Evolutionary conservation across 1,284 basidiomycete genomes (phyloP).

Genomic region (Rhizoctonia solani): DNA sequence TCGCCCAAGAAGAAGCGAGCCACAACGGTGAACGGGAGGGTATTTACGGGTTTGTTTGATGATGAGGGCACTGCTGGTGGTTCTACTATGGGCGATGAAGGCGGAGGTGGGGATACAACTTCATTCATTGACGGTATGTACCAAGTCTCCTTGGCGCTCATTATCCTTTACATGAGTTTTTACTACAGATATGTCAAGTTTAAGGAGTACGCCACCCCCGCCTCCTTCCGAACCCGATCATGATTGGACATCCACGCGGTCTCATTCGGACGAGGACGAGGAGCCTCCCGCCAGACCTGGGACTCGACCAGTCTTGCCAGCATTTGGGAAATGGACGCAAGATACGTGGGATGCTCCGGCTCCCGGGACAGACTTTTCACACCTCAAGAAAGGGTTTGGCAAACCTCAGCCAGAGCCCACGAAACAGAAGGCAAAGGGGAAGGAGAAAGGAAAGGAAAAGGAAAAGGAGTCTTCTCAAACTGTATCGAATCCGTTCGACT

Average conservation of each 20-base stretch:
- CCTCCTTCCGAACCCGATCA: conserved; percentile 9
- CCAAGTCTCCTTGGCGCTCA: too few relatives aligned
- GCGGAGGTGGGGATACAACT: too few relatives aligned
- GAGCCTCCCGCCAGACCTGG: not conserved
- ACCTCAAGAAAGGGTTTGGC: conserved; percentile 4
- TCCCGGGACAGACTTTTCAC: conserved; percentile 17
- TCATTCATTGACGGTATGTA: too few relatives aligned
- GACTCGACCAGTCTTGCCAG: conserved; percentile 1
- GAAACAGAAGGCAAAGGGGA: not conserved
- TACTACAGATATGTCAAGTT: not conserved
- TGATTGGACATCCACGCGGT: not conserved
- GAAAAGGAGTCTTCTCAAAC: not conserved
- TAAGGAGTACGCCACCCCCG: conserved; percentile 19
- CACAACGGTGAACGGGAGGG: conserved; percentile 1
- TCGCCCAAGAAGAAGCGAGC: conserved; percentile 19
- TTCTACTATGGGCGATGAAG: not conserved
- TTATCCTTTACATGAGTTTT: too few relatives aligned
- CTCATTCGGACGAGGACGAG: conserved; percentile 6
- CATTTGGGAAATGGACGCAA: conserved; percentile 9
- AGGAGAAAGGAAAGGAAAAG: not conserved
- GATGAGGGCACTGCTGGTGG: not conserved
- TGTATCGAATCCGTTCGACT: conserved; percentile 17
- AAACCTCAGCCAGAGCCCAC: conserved; percentile 1
- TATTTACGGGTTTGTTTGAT: conserved; percentile 24
- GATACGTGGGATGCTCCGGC: conserved; percentile 25